These are phyloP conservation scores for Trichosporon faecale DNA, from an alignment of 1,284 basidiomycete genomes.

Conservation along the genomic window DNA sequence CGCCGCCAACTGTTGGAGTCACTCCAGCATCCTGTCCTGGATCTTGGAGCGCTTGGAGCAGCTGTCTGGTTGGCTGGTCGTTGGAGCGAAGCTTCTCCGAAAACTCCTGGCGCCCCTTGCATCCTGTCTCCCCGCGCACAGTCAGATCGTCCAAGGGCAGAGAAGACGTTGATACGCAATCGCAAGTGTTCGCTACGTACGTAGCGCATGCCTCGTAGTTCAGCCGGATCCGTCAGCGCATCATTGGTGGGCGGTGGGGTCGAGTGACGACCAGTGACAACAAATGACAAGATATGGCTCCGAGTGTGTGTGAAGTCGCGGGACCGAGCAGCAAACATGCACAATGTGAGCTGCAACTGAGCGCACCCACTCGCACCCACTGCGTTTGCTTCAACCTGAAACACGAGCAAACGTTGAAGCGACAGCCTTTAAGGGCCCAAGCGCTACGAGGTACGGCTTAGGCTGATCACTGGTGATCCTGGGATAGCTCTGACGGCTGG, in stretches of 20 bases:
- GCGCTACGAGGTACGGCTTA: not conserved
- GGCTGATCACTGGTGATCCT: not conserved
- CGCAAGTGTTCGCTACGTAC: not conserved
- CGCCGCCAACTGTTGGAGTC: not conserved
- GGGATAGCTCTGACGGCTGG: not conserved
- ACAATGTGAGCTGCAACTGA: not conserved
- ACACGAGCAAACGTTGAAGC: constrained; percentile 8
- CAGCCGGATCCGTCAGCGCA: not conserved
- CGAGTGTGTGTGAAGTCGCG: constrained; percentile 3
- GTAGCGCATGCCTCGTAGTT: not conserved
- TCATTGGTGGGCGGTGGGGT: not conserved
- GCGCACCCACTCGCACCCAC: not conserved
- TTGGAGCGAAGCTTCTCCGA: not conserved
- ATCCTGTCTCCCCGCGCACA: not conserved
- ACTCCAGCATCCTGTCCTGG: not conserved
- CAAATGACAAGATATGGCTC: not conserved
- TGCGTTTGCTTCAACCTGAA: constrained; percentile 9
- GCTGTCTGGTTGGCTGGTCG: not conserved
- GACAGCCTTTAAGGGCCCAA: not conserved
- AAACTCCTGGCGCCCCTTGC: not conserved
- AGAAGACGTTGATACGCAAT: not conserved
- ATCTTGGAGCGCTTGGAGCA: not conserved
- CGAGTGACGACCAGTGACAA: not conserved
- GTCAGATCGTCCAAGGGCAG: not conserved
- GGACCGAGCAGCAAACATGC: not conserved